Base-by-base conservation (phyloP, 2,329 filamentous ascomycete genomes). In the Alternaria sp. region DNA sequence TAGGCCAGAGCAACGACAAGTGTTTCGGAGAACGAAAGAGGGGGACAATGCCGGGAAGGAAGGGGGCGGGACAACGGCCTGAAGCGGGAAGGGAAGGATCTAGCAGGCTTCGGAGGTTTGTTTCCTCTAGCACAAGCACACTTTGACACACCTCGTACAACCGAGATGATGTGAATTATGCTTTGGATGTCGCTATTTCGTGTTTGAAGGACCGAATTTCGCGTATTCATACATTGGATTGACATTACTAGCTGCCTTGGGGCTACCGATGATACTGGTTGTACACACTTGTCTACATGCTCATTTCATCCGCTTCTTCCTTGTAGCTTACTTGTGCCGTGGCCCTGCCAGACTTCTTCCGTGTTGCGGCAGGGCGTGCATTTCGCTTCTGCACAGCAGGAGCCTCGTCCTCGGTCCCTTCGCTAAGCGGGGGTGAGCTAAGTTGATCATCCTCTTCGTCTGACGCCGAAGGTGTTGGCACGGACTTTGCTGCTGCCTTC, bases 401-500 rank as follows among this genome's bases (percentile, higher is more conserved):
- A 65, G 55, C 62, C 60, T 71, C 62, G 54, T 70, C 67, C 53
- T 72, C 71, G 19, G 67, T 67, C 40, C 79, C 81, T 44, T 83
- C 81, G 61, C 79, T 78, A 66, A 83, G 77, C 55, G 73, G 63
- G 53, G 79, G 77, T 12, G 81, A 79, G 47, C 77, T 75, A 63
- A 69, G 69, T 32, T 66, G 58, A 63, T 71, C 70, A 40, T 79
- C 79, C 43, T 79, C 78, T 49, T 79, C 74, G 60, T 80, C 77
- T 51, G 79, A 79, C 12, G 79, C 70, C 59, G 79, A 81, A 17
- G 83, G 83, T 30, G 82, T 84, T 51, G 79, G 78, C n/a, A 78
- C 81, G 26, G 70, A 70, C 61, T 80, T 82, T 45, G 73, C 72
- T 44, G 71, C 73, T 47, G 76, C 70, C 68, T 71, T 77, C 70